Conservation (phyloP, 257 asterid genomes). For the Solanum pinnatisectum region DNA sequence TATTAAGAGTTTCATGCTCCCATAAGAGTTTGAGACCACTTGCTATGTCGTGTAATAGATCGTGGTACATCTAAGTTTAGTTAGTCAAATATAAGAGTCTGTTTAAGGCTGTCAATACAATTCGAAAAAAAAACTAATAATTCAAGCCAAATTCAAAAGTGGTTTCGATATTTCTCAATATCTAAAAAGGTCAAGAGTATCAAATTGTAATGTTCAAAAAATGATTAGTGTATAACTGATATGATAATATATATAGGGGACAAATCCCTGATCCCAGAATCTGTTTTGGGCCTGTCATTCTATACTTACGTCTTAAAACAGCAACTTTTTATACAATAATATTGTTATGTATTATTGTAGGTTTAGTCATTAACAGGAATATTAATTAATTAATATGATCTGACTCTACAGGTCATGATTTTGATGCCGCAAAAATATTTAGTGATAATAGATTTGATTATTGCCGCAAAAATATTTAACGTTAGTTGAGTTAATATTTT, state of each 20-base stretch:
- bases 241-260: neutral
- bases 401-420: neutral
- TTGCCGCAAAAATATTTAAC: no score
- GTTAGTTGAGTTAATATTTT: rapidly evolving
- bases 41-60: no score
- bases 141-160: no score
- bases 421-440: neutral
- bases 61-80: rapidly evolving
- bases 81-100: no score
- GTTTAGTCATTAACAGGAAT: no score
- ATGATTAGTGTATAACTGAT: neutral
- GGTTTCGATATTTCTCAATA: no score
- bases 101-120: no score
- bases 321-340: neutral
- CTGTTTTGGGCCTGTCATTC: neutral
- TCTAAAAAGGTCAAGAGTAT: neutral
- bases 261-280: neutral
- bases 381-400: no score
- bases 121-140: no score
- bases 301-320: neutral
- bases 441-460: neutral
- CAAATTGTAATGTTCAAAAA: neutral
- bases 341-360: neutral
- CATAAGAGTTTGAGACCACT: no score
- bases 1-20: rapidly evolving